These are phyloP conservation scores for Stagonosporopsis chrysanthemi DNA, from an alignment of 2,329 filamentous ascomycete genomes.

Conservation along the genomic window DNA sequence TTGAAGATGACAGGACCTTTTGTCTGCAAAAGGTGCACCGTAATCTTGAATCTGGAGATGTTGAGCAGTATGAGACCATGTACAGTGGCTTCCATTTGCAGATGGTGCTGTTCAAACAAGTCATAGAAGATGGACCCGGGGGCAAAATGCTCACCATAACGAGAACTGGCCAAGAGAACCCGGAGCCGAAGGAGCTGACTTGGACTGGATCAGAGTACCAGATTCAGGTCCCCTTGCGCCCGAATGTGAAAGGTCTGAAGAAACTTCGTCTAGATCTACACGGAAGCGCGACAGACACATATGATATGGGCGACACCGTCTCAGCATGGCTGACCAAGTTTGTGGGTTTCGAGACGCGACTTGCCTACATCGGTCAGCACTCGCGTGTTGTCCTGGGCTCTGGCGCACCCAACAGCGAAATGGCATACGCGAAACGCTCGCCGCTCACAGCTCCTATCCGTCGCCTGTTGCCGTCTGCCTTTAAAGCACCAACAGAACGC, in stretches of 20 bases:
- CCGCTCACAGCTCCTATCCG: constrained; percentile 43
- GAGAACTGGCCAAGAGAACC: constrained; percentile 17
- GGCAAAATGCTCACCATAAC: constrained; percentile 12
- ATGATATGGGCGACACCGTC: constrained; percentile 66
- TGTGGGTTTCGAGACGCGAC: constrained; percentile 52
- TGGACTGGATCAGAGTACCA: constrained; percentile 20
- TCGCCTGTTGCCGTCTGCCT: constrained; percentile 40
- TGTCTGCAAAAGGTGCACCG: constrained; percentile 25
- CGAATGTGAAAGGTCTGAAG: constrained; percentile 57
- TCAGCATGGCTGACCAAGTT: constrained; percentile 73
- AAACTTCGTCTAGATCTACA: constrained; percentile 66
- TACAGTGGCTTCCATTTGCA: constrained; percentile 26
- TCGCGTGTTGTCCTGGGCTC: constrained; percentile 69
- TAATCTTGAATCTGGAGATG: constrained; percentile 17
- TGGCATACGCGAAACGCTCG: constrained; percentile 17
- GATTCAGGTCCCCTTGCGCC: constrained; percentile 59
- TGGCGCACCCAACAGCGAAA: constrained; percentile 53
- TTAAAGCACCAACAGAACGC: constrained; percentile 48
- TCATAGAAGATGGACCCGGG: constrained; percentile 8
- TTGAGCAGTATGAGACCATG: constrained; percentile 20
- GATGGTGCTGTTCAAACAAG: constrained; percentile 23
- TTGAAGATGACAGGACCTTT: constrained; percentile 25
- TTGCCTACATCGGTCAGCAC: constrained; percentile 71
- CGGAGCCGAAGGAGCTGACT: constrained; percentile 5
- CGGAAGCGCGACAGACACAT: constrained; percentile 64